phyloP scores from a whole-genome alignment of 176 grass and related monocot species.

The Tillandsia fasciculata region DNA sequence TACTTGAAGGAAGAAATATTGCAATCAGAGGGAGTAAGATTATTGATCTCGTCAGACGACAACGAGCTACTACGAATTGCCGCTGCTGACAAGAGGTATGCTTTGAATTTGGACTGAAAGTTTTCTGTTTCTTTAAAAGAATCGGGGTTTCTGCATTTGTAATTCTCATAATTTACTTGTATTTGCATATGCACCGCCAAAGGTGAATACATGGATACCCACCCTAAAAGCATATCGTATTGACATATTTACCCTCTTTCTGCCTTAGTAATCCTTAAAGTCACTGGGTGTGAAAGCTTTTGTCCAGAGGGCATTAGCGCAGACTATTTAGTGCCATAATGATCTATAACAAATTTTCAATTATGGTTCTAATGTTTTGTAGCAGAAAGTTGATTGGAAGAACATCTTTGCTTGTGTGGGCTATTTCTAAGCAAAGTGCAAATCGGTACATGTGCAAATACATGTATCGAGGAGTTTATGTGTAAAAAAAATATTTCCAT shows the following conservation, averaged over 20 bases:
- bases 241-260: background rate
- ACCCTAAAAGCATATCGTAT: background rate
- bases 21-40: slow-evolving; percentile 68
- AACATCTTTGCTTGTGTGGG: slow-evolving; percentile 2
- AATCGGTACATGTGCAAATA: too few species aligned
- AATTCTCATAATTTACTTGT: background rate
- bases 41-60: slow-evolving; percentile 50
- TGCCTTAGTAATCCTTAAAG: too few species aligned
- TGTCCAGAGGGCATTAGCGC: too few species aligned
- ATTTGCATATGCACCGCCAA: background rate
- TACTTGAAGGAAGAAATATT: slow-evolving; percentile 69
- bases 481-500: background rate
- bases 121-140: background rate
- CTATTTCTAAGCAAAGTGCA: background rate
- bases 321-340: too few species aligned
- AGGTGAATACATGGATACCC: too few species aligned
- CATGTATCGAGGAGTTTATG: too few species aligned
- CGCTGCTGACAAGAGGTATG: slow-evolving; percentile 77
- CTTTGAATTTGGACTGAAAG: slow-evolving; percentile 11
- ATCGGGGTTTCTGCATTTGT: too few species aligned
- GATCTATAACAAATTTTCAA: too few species aligned
- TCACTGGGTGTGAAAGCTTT: too few species aligned
- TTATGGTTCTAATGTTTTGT: too few species aligned
- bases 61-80: slow-evolving; percentile 64
- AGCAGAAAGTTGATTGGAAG: too few species aligned